phyloP scores from a whole-genome alignment of 1,139 yeast genomes.

The Candida sanyaensis region DNA sequence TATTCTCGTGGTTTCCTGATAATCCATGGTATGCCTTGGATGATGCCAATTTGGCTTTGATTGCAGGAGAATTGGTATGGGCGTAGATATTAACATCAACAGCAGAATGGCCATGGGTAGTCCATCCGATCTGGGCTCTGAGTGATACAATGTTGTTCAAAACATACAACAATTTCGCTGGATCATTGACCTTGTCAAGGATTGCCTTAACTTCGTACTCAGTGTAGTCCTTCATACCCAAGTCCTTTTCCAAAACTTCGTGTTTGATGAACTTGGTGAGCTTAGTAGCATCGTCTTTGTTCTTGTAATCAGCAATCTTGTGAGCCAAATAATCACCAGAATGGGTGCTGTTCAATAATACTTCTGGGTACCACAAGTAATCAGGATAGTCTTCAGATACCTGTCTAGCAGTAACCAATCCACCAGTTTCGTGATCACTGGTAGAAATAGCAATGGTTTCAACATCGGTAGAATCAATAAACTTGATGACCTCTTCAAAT shows the following conservation, averaged over 20 bases:
- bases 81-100: slow-evolving; percentile 88
- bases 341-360: slow-evolving; percentile 63
- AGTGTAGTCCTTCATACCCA: slow-evolving; percentile 61
- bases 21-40: slow-evolving; percentile 44
- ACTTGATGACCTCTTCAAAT: slow-evolving; percentile 66
- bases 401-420: slow-evolving; percentile 75
- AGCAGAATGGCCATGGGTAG: slow-evolving; percentile 89
- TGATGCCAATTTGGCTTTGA: slow-evolving; percentile 35
- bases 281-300: slow-evolving; percentile 26
- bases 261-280: slow-evolving; percentile 44
- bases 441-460: slow-evolving; percentile 79
- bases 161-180: slow-evolving; percentile 25
- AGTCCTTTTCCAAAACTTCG: slow-evolving; percentile 53
- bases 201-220: slow-evolving; percentile 47
- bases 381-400: slow-evolving; percentile 41
- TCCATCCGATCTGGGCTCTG: slow-evolving; percentile 84
- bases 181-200: slow-evolving; percentile 19
- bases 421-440: slow-evolving; percentile 94
- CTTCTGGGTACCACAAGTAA: slow-evolving; percentile 81
- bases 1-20: slow-evolving; percentile 81
- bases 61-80: slow-evolving; percentile 54
- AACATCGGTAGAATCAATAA: slow-evolving; percentile 60
- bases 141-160: slow-evolving; percentile 61
- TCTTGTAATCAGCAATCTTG: slow-evolving; percentile 26
- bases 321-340: slow-evolving; percentile 67